Evolutionary conservation across 2,329 filamentous ascomycete species (phyloP), one percentile per base, ranked within the genome.

Genomic region (Nannizzia gypsea): DNA sequence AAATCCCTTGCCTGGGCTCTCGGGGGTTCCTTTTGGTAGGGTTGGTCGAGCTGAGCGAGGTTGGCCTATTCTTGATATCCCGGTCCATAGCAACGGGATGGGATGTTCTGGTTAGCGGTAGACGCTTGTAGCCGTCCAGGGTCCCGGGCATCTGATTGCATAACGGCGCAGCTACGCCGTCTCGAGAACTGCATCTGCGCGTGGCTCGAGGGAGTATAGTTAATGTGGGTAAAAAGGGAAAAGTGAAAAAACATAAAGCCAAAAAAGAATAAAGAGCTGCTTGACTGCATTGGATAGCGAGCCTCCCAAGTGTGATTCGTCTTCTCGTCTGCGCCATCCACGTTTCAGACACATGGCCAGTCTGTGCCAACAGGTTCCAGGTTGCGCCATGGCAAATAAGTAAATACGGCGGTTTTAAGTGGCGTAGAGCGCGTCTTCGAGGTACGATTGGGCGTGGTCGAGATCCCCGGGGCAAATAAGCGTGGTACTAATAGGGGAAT

Each of bases 281-380:
- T 26, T 26, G 28, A 26, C 20, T 36, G 48, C 48, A 54, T 54
- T 11, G 8, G 31, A 54, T 54, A 54, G 17, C 24, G n/a, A 34
- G 26, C 31, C 17, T 20, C 15, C 48, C 28, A 26, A 5, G 13
- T 31, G 6, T 54, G 48, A 34, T 54, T 54, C 48, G 48, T 54
- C 48, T 26, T 54, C n/a, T n/a, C 24, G 13, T 24, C 44, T 48
- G 44, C 48, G 48, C 48, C 48, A 54, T 54, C 48, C 48, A 54
- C 48, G 48, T 54, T 54, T 54, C 48, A 26, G 48, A 54, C 48
- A 54, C 48, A 54, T 54, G 48, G 48, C 26, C 48, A 54, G 15
- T 54, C 48, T 26, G n/a, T 34, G 48, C 48, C 48, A 54, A 54
- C 48, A 54, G 48, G 48, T 52, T n/a, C 26, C 48, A 28, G 48